A percentile compares a stretch with the other conserved stretches of the same genome.
phyloP scores from a whole-genome alignment of 805 yeast genomes.

The Cyberlindnera galapagoensis region DNA sequence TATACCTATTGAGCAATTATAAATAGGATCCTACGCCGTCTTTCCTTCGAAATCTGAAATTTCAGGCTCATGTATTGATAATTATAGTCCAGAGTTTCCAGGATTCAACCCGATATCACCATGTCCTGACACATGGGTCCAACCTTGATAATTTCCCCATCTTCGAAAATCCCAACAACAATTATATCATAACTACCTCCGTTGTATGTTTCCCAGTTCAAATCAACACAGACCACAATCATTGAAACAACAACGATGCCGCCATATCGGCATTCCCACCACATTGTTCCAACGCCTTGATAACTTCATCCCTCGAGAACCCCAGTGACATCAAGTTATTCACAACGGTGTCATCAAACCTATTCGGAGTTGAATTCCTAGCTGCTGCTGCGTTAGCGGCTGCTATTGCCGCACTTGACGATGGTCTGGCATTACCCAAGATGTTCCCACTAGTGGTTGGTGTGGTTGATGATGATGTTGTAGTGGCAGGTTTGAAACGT shows the following conservation, averaged over 20 bases:
- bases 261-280: constrained; percentile 82
- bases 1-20: too few species aligned
- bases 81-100: too few species aligned
- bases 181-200: too few species aligned
- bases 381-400: constrained; percentile 19
- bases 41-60: too few species aligned
- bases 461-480: neutral
- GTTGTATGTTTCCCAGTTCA: too few species aligned
- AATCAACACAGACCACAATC: neutral
- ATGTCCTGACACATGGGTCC: too few species aligned
- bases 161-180: too few species aligned
- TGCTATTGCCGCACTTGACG: constrained; percentile 14
- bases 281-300: constrained; percentile 56
- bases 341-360: constrained; percentile 29
- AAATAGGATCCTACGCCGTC: too few species aligned
- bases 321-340: constrained; percentile 60
- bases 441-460: too few species aligned
- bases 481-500: neutral
- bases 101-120: too few species aligned
- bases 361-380: constrained; percentile 2
- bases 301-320: constrained; percentile 56
- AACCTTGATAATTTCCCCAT: too few species aligned
- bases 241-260: constrained; percentile 64
- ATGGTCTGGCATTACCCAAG: neutral
- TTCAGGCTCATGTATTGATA: too few species aligned